Percentiles rank a stretch among this genome's conserved stretches.
Evolutionary conservation across 257 asterid genomes (phyloP).

Genomic region (Petrea volubilis): DNA sequence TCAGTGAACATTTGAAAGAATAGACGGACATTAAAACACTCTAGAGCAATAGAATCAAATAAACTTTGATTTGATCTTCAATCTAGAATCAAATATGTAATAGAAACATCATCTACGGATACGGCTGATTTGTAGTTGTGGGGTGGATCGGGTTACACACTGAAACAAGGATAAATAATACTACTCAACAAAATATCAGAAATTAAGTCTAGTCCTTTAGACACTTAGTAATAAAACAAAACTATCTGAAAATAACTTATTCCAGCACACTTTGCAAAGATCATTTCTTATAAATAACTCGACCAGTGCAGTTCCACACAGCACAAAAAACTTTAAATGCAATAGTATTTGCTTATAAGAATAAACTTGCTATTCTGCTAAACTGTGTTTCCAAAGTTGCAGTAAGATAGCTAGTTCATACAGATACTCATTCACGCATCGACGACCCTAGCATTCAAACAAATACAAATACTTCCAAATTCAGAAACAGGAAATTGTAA

Average conservation of each 20-base stretch:
- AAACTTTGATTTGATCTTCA: not conserved
- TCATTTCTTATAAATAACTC: not conserved
- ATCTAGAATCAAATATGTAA: not conserved
- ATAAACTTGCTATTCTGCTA: not conserved
- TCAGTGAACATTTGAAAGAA: not conserved
- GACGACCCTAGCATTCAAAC: not conserved
- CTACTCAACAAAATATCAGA: not conserved
- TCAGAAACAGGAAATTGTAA: not conserved
- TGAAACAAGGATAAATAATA: conserved; percentile 6
- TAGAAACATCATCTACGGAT: not conserved
- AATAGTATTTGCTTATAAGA: not conserved
- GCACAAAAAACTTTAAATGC: not conserved
- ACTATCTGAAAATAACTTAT: conserved; percentile 1
- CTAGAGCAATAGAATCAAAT: not conserved
- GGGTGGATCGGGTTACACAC: not conserved
- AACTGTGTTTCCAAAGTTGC: conserved; percentile 1
- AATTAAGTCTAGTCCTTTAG: not conserved
- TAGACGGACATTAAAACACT: not conserved
- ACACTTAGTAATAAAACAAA: not conserved
- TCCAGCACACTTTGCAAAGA: not conserved
- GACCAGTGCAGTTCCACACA: not conserved
- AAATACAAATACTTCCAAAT: not conserved
- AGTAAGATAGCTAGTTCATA: not conserved
- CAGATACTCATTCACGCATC: not conserved
- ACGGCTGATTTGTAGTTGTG: not conserved